Base-by-base conservation (phyloP, 768 basidiomycete genomes). In the Lactifluus subvellereus region DNA sequence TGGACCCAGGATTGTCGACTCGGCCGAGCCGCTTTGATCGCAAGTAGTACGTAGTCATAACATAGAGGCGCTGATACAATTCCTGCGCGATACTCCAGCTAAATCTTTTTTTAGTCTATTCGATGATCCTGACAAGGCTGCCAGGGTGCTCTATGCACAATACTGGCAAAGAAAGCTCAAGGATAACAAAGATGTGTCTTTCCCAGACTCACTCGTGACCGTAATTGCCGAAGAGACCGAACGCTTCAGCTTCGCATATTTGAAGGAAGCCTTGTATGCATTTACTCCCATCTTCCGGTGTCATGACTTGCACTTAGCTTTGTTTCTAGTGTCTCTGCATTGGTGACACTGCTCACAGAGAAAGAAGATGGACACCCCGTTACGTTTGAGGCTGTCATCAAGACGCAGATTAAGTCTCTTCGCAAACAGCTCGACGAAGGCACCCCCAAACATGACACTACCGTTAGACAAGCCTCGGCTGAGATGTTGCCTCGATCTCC, bases 211-310 rank as follows among this genome's bases (percentile, higher is more conserved):
- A 13, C 78, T 94, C 37, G 77, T 85, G 18, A 72, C 80, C 11
- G 80, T 84, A 65, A 76, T 89, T 32, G 89, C 86, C 6, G 74
- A 78, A 10, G 57, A 74, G 61, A 93, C 91, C 0, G 76, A 80
- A 37, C 75, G 77, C 35, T 94, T 94, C 76, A 89, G 87, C 67
- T 94, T 94, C 71, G 90, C 92, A 0, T 94, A 91, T 73, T 77
- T 94, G 69, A 94, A 95, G 72, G 92, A 94, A 73, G 89, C 84
- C 3, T 94, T 94, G 91, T 94, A 71, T 64, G 89, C 79, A 14
- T 35, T 50, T 33, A 30, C 32, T 18, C 42, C 42, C 50, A 56
- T 48, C 54, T 27, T 35, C 14, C 57, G 54, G 22, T 35, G 20
- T 42, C 10, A 40, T 6, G n/a, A 60, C 27, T 18, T 64, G 32